phyloP scores from a whole-genome alignment of 108 stramenopile genomes.

The Parmales sp. region DNA sequence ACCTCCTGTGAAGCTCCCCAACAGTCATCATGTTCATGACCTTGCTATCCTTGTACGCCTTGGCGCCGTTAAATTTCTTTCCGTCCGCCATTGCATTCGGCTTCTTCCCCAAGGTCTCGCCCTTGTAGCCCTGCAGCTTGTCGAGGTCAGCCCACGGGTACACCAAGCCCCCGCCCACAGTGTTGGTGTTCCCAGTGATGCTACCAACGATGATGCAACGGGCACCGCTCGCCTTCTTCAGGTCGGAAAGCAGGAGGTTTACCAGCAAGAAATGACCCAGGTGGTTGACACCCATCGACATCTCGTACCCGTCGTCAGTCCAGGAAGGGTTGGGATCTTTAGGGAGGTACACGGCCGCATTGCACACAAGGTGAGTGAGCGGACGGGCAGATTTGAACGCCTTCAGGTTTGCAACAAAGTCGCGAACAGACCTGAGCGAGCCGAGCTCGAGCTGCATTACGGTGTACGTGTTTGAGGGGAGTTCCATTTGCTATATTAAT shows the following conservation, averaged over 20 bases:
- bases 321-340: slow-evolving; percentile 72
- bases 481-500: no score
- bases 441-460: slow-evolving; percentile 63
- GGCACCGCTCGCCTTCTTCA: slow-evolving; percentile 79
- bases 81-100: slow-evolving; percentile 84
- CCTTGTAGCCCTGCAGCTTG: slow-evolving; percentile 66
- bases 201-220: slow-evolving; percentile 81
- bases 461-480: slow-evolving; percentile 5
- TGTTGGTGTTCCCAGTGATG: slow-evolving; percentile 88
- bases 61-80: slow-evolving; percentile 82
- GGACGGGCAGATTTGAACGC: slow-evolving; percentile 78
- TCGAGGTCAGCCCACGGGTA: slow-evolving; percentile 86
- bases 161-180: slow-evolving; percentile 82
- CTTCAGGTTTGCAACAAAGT: slow-evolving; percentile 88
- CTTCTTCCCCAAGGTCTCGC: slow-evolving; percentile 42
- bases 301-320: slow-evolving; percentile 95
- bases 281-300: slow-evolving; percentile 91
- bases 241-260: slow-evolving; percentile 79
- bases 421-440: slow-evolving; percentile 67
- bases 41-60: slow-evolving; percentile 91
- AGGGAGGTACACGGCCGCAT: slow-evolving; percentile 91
- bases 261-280: slow-evolving; percentile 86
- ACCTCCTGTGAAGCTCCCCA: slow-evolving; percentile 65
- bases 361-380: slow-evolving; percentile 81
- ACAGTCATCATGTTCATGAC: slow-evolving; percentile 18